Conservation (phyloP, 140 eudicot genomes). For the Ambrosia hybrid region DNA sequence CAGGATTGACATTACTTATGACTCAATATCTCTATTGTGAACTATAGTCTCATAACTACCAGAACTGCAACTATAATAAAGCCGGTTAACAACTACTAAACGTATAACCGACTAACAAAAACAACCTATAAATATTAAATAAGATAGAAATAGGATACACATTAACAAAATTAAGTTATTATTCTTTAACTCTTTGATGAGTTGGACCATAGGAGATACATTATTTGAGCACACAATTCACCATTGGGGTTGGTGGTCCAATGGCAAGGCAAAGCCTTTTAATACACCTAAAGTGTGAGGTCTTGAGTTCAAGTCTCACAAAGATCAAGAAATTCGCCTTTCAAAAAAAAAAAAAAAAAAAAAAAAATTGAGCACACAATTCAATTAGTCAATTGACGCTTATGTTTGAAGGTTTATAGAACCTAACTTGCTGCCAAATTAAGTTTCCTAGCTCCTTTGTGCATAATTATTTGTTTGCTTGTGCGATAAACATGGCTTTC, state of each 20-base stretch:
- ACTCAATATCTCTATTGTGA: background rate
- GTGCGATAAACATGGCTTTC: constrained; percentile 21
- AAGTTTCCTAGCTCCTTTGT: constrained; percentile 32
- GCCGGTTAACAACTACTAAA: background rate
- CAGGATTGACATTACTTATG: background rate
- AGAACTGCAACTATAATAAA: background rate
- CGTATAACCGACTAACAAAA: background rate
- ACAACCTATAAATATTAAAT: background rate
- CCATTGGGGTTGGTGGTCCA: no score
- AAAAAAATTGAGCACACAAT: constrained; percentile 9
- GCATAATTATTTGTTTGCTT: constrained; percentile 33
- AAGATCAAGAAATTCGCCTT: no score
- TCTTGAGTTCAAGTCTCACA: no score
- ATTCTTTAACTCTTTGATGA: background rate
- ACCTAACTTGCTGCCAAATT: constrained; percentile 46
- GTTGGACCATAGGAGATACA: background rate
- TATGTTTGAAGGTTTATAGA: constrained; percentile 27
- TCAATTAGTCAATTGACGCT: constrained; percentile 22
- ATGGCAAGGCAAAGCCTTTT: no score
- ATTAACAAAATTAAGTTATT: background rate
- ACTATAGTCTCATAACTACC: background rate
- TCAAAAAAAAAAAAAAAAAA: no score
- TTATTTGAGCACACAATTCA: constrained; percentile 7
- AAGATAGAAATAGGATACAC: background rate
- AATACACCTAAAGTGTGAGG: no score